phyloP scores from a whole-genome alignment of 306 rosid genomes.

The Lotus japonicus region DNA sequence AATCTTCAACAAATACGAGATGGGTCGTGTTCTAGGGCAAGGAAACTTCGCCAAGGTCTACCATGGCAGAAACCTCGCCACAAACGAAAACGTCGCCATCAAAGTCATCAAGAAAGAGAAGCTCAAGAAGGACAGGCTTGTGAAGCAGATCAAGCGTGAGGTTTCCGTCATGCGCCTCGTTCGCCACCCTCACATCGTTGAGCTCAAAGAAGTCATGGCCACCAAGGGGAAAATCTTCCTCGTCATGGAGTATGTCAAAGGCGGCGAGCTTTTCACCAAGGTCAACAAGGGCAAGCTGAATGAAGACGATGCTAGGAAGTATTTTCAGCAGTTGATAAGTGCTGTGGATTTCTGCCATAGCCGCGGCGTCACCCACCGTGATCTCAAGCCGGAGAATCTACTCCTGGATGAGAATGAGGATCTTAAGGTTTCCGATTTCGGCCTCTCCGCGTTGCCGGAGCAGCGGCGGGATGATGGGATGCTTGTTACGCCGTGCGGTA shows the following conservation, averaged over 20 bases:
- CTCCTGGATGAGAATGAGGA: slow-evolving; percentile 58
- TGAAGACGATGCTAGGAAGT: slow-evolving; percentile 57
- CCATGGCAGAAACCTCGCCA: slow-evolving; percentile 37
- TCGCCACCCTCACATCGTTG: slow-evolving; percentile 64
- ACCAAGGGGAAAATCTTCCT: slow-evolving; percentile 60
- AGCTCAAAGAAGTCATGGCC: slow-evolving; percentile 86
- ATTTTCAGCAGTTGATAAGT: slow-evolving; percentile 58
- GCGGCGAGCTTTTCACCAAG: slow-evolving; percentile 62
- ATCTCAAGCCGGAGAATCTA: slow-evolving; percentile 77
- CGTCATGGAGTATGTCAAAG: slow-evolving; percentile 61
- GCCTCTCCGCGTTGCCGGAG: slow-evolving; percentile 69
- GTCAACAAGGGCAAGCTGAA: slow-evolving; percentile 47
- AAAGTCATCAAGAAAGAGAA: slow-evolving; percentile 62
- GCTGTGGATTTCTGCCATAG: slow-evolving; percentile 86
- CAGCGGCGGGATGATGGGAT: slow-evolving; percentile 62
- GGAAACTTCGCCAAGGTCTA: slow-evolving; percentile 82
- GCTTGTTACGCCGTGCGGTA: slow-evolving; percentile 76
- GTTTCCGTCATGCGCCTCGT: slow-evolving; percentile 71
- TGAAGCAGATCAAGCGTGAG: slow-evolving; percentile 71
- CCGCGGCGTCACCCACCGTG: slow-evolving; percentile 74
- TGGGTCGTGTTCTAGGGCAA: slow-evolving; percentile 65
- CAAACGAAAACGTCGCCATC: slow-evolving; percentile 64
- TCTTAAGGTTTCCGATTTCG: slow-evolving; percentile 75
- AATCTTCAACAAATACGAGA: slow-evolving; percentile 65
- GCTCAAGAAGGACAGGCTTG: slow-evolving; percentile 53